Conservation (phyloP, 2,329 filamentous ascomycete genomes). For the Paracoccidioides brasiliensis region DNA sequence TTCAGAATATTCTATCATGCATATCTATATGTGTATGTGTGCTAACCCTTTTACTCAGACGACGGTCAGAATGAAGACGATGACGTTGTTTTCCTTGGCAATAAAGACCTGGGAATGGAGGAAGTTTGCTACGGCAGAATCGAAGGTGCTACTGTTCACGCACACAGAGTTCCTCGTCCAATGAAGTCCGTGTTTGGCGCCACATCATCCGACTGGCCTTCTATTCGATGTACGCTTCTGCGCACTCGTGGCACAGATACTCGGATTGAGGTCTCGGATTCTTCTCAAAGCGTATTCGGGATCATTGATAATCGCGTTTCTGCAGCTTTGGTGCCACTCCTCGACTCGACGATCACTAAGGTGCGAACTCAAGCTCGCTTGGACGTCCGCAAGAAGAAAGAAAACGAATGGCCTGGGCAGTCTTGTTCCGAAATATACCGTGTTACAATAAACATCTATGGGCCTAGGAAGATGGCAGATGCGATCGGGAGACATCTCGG, state of each 20-base stretch:
- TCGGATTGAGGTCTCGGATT: conserved; percentile 61
- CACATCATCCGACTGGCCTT: conserved; percentile 49
- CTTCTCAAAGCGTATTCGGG: conserved; percentile 59
- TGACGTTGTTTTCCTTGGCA: conserved; percentile 33
- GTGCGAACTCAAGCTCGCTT: conserved; percentile 64
- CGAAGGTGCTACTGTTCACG: conserved; percentile 53
- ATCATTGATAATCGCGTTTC: conserved; percentile 57
- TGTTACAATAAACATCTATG: conserved; percentile 67
- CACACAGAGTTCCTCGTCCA: conserved; percentile 43
- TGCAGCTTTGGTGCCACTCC: conserved; percentile 53
- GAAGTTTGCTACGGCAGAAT: conserved; percentile 74
- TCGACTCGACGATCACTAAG: conserved; percentile 52
- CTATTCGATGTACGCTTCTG: conserved; percentile 59
- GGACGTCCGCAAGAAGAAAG: conserved; percentile 48
- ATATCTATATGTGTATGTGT: not conserved
- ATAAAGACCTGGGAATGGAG: conserved; percentile 49
- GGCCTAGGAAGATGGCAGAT: conserved; percentile 51
- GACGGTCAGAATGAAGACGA: conserved; percentile 28
- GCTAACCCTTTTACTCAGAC: not conserved
- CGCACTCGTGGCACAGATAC: conserved; percentile 44
- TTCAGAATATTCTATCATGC: not conserved
- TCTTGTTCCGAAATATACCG: conserved; percentile 47
- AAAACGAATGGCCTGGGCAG: conserved; percentile 52
- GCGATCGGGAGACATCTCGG: conserved; percentile 56
- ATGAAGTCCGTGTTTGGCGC: conserved; percentile 49